These are phyloP conservation scores for Pseudonectria buxi DNA, from an alignment of 2,329 filamentous ascomycete genomes.

Conservation along the genomic window DNA sequence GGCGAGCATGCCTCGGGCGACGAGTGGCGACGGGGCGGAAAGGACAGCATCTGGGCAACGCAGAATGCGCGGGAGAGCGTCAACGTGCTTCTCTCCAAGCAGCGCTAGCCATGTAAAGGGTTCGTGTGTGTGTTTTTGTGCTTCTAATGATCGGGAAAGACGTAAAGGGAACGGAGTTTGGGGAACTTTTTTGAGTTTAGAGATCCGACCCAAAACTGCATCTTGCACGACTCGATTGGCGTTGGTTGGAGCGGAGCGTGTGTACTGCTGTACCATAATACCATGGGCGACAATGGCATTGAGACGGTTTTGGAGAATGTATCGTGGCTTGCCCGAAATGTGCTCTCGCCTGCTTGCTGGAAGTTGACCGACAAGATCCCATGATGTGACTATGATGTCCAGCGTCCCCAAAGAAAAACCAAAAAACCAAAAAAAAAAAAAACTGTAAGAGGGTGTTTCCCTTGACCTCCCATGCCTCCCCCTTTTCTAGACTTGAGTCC, in stretches of 20 bases:
- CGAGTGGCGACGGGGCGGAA: conserved; percentile 61
- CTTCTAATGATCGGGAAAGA: no score
- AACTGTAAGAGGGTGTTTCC: no score
- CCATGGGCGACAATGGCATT: conserved; percentile 12
- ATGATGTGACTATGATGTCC: no score
- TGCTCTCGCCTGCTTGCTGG: no score
- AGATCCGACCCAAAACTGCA: conserved; percentile 12
- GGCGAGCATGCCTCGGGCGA: conserved; percentile 50
- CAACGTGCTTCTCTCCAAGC: conserved; percentile 52
- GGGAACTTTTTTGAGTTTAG: conserved; percentile 8
- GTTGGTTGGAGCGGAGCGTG: conserved; percentile 15
- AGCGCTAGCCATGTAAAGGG: conserved; percentile 25
- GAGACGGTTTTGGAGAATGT: conserved; percentile 6
- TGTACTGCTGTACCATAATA: conserved; percentile 21
- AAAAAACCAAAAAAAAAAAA: no score
- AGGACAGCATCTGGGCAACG: conserved; percentile 49
- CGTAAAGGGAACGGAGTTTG: no score
- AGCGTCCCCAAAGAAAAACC: no score
- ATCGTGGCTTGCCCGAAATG: conserved; percentile 1
- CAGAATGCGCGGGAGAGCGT: conserved; percentile 57
- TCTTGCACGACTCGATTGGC: conserved; percentile 15
- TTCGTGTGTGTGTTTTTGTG: neutral
- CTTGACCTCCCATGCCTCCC: no score
- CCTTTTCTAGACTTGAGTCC: no score
- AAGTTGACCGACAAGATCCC: no score